Evolutionary conservation across 2,329 filamentous ascomycete genomes (phyloP).

Genomic region (Botrytis byssoidea): DNA sequence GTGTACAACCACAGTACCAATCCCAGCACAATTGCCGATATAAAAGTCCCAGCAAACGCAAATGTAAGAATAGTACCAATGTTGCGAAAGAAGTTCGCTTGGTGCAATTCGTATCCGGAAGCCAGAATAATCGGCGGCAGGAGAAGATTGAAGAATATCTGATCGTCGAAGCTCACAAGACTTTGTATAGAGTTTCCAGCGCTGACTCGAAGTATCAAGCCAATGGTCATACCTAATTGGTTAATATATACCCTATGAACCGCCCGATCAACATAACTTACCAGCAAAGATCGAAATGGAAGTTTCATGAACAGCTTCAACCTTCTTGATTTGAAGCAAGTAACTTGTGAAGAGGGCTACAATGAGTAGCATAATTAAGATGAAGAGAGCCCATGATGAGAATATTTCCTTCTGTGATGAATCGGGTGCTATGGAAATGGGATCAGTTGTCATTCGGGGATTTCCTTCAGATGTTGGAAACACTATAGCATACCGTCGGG

Average conservation of each 20-base stretch:
- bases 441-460: slow-evolving; percentile 32
- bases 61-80: slow-evolving; percentile 97
- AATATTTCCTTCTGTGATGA: slow-evolving; percentile 90
- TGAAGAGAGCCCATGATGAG: slow-evolving; percentile 96
- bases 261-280: slow-evolving; percentile 39
- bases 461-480: neutral
- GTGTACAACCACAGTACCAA: slow-evolving; percentile 88
- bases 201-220: slow-evolving; percentile 79
- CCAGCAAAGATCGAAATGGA: slow-evolving; percentile 97
- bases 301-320: slow-evolving; percentile 96
- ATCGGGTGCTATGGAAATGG: slow-evolving; percentile 57
- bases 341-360: slow-evolving; percentile 96
- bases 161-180: slow-evolving; percentile 94
- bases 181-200: slow-evolving; percentile 81
- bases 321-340: slow-evolving; percentile 91
- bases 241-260: neutral
- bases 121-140: slow-evolving; percentile 98
- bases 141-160: slow-evolving; percentile 98
- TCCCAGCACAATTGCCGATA: slow-evolving; percentile 93
- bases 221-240: slow-evolving; percentile 82
- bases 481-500: slow-evolving; percentile 32
- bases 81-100: slow-evolving; percentile 98
- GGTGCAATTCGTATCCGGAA: slow-evolving; percentile 94
- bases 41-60: slow-evolving; percentile 94
- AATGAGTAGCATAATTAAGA: slow-evolving; percentile 91